Evolutionary conservation across 768 basidiomycete species (phyloP).

Genomic region (Leccinum imitatum): DNA sequence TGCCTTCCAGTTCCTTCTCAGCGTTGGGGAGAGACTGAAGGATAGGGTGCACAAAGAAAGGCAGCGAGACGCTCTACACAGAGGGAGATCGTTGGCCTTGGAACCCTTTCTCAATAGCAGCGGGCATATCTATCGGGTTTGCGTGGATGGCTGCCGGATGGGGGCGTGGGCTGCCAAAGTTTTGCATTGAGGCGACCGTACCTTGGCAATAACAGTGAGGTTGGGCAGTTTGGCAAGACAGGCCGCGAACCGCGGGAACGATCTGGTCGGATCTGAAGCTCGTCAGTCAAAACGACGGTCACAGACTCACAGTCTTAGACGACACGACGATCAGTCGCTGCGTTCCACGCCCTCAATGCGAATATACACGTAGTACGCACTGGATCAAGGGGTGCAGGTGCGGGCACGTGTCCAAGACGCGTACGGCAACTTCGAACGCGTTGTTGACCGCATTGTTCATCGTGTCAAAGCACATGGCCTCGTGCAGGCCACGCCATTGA

Average conservation of each 20-base stretch:
- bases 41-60: not conserved
- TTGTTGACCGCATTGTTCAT: not conserved
- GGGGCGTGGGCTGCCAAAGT: not conserved
- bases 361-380: conserved; percentile 1
- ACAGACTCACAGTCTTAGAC: conserved; percentile 2
- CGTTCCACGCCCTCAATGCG: too few relatives aligned
- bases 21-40: too few relatives aligned
- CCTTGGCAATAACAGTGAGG: conserved; percentile 12
- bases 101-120: conserved; percentile 11
- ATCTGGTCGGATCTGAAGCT: not conserved
- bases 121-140: not conserved
- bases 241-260: conserved; percentile 5
- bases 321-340: not conserved
- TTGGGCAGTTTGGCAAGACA: conserved; percentile 6
- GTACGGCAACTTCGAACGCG: not conserved
- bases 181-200: not conserved
- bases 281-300: conserved; percentile 2
- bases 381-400: conserved; percentile 3
- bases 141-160: not conserved
- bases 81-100: not conserved
- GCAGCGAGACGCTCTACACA: not conserved
- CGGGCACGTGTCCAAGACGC: conserved; percentile 4
- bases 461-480: not conserved
- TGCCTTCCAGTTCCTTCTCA: too few relatives aligned
- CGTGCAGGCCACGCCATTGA: not conserved